Percentiles rank a stretch among this genome's conserved stretches.
Evolutionary conservation across 345 rosid genomes (phyloP).

Genomic region (Salix arbutifolia): DNA sequence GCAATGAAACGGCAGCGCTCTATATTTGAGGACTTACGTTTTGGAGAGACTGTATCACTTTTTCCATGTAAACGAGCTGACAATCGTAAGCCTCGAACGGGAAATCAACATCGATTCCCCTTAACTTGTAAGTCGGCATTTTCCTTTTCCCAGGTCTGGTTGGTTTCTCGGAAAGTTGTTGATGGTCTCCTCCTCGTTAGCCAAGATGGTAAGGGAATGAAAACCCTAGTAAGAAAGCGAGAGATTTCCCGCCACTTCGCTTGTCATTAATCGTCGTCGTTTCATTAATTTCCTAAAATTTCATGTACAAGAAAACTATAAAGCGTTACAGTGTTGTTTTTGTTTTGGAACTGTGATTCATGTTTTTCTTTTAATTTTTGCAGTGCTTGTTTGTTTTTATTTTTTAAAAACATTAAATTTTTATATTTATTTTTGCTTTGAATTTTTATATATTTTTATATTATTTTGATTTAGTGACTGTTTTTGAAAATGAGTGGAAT

Average conservation of each 20-base stretch:
- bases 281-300: too few relatives aligned
- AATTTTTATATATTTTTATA: too few relatives aligned
- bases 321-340: too few relatives aligned
- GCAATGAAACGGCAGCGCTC: neutral
- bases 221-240: constrained; percentile 28
- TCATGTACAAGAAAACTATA: too few relatives aligned
- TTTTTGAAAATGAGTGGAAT: too few relatives aligned
- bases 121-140: constrained; percentile 76
- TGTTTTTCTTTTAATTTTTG: too few relatives aligned
- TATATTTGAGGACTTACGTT: constrained; percentile 37
- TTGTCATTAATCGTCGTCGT: neutral
- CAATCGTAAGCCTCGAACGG: constrained; percentile 89
- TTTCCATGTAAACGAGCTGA: constrained; percentile 91
- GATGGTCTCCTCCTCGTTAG: neutral
- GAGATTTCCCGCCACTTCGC: constrained; percentile 38
- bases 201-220: neutral
- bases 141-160: constrained; percentile 2
- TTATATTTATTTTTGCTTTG: too few relatives aligned
- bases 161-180: constrained; percentile 5
- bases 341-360: too few relatives aligned
- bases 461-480: too few relatives aligned
- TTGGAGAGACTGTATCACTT: constrained; percentile 83
- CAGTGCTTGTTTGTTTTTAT: too few relatives aligned
- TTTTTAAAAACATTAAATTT: too few relatives aligned
- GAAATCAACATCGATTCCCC: constrained; percentile 88